Base-by-base conservation (phyloP, 495 filamentous ascomycete genomes). In the Xeromyces bisporus region DNA sequence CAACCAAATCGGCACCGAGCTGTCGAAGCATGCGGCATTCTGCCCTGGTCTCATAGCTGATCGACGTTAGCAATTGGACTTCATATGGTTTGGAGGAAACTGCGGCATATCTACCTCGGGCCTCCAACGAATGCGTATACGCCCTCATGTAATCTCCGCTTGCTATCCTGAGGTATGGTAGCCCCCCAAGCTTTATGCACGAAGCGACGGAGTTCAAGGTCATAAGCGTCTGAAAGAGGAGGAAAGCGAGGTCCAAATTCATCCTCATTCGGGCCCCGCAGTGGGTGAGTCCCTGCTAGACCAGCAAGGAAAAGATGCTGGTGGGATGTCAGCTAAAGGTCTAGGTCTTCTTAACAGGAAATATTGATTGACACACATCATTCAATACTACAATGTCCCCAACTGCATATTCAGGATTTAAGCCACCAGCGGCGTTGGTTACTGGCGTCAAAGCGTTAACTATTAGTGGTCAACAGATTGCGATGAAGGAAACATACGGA, bases 251-350 rank as follows among this genome's bases (percentile, higher is more conserved):
- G 58, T 18, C 79, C 79, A 41, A 79, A 76, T 3, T 71, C 58
- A 21, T 78, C 71, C 8, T 54, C 56, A 41, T 85, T 85, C 7
- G 73, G 67, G 6, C 78, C 79, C 34, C 74, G 66, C n/a, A 83
- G 53, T 21, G 79, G 78, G 51, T 84, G 70, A 21, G 56, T 50
- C 16, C 79, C 79, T 10, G 69, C 68, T 10, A 84, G 50, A 2
- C 79, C 79, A n/a, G 75, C 67, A 16, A 82, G 43, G 44, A 83
- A 82, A 30, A 85, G 64, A 47, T 85, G 79, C 69, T 75, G 64
- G 46, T 40, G 47, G 14, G 15, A 32, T 26, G 27, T 31, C 16
- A 20, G 6, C 11, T n/a, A n/a, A n/a, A n/a, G 26, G 26, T 11
- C 4, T 11, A 11, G 26, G 4, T 5, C 10, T 32, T 7, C 18